phyloP scores from a whole-genome alignment of 768 basidiomycete genomes.

The Pholiota conissans region DNA sequence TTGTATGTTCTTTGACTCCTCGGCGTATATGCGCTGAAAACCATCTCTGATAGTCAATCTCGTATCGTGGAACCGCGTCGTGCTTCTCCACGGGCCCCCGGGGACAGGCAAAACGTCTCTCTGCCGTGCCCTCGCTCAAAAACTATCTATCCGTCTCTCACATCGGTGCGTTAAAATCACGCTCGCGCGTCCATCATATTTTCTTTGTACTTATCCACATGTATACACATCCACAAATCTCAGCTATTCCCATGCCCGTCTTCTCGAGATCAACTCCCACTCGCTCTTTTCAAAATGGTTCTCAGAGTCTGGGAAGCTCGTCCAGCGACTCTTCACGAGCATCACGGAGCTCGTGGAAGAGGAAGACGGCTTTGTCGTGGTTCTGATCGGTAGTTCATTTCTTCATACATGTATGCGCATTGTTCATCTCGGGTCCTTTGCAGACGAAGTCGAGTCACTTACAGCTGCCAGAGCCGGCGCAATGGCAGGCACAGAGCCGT shows the following conservation, averaged over 20 bases:
- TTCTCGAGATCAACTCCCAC: slow-evolving; percentile 98
- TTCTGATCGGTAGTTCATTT: slow-evolving; percentile 74
- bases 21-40: slow-evolving; percentile 5
- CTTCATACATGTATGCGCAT: background rate
- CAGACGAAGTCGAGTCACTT: slow-evolving; percentile 95
- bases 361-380: slow-evolving; percentile 87
- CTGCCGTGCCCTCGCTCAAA: slow-evolving; percentile 93
- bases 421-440: background rate
- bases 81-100: slow-evolving; percentile 93
- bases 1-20: slow-evolving; percentile 46
- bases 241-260: slow-evolving; percentile 83
- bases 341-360: slow-evolving; percentile 93
- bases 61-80: slow-evolving; percentile 94
- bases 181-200: slow-evolving; percentile 1
- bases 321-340: slow-evolving; percentile 86
- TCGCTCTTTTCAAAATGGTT: slow-evolving; percentile 99
- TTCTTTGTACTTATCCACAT: background rate
- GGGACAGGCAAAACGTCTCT: slow-evolving; percentile 97
- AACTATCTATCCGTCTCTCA: slow-evolving; percentile 87
- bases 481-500: slow-evolving; percentile 94
- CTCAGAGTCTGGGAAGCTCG: slow-evolving; percentile 97
- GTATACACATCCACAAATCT: background rate
- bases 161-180: slow-evolving; percentile 56
- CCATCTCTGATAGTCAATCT: slow-evolving; percentile 72
- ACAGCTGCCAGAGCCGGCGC: slow-evolving; percentile 94